Evolutionary conservation across 345 rosid species (phyloP).

Genomic region (Eucalyptus victrix): DNA sequence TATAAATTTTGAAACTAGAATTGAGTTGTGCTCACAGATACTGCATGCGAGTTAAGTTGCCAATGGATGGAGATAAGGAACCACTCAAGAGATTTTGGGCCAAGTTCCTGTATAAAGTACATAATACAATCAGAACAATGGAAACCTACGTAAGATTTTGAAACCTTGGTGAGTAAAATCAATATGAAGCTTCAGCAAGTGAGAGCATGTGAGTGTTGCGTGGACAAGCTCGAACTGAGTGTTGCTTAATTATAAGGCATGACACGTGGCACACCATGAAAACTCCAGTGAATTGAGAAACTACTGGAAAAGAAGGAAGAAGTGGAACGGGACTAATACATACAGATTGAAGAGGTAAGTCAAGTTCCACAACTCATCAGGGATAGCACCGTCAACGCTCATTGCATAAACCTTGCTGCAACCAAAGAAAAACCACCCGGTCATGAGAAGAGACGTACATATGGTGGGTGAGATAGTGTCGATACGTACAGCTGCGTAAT

Average conservation of each 20-base stretch:
- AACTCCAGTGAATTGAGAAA: background rate
- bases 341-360: constrained; percentile 33
- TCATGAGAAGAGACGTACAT: background rate
- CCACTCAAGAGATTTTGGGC: constrained; percentile 35
- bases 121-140: constrained; percentile 23
- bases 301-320: background rate
- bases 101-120: constrained; percentile 21
- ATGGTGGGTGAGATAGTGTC: background rate
- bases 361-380: constrained; percentile 43
- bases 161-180: background rate
- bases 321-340: background rate
- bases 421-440: background rate
- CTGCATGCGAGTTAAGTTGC: no score
- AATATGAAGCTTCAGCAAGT: background rate
- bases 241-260: background rate
- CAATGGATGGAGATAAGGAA: background rate
- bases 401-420: constrained; percentile 21
- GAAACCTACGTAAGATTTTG: background rate
- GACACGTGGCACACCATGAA: background rate
- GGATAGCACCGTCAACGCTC: constrained; percentile 21
- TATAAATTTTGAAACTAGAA: no score
- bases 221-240: background rate
- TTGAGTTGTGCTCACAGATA: no score
- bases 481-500: constrained; percentile 17
- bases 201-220: background rate